Evolutionary conservation across 2,329 filamentous ascomycete species (phyloP).

Genomic region (Fusarium nodosum): DNA sequence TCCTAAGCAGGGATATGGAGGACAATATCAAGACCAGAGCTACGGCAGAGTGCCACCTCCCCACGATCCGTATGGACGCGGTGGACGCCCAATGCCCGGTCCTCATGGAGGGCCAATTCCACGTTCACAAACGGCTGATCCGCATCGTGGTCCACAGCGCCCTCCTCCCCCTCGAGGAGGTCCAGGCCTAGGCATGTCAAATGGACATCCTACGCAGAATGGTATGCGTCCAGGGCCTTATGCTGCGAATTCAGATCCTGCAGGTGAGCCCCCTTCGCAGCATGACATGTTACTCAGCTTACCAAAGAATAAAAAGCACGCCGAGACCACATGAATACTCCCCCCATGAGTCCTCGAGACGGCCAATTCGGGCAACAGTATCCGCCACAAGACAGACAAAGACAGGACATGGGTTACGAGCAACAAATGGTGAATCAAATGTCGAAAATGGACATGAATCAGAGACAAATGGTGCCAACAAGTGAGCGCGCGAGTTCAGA

Average conservation of each 20-base stretch:
- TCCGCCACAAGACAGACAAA: constrained; percentile 40
- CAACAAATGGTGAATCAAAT: constrained; percentile 54
- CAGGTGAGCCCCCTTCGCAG: constrained; percentile 52
- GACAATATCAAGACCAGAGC: constrained; percentile 60
- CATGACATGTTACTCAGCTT: constrained; percentile 22
- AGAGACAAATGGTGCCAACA: constrained; percentile 42
- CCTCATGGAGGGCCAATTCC: constrained; percentile 61
- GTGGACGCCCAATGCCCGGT: constrained; percentile 58
- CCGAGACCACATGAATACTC: constrained; percentile 52
- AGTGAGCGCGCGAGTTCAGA: constrained; percentile 48
- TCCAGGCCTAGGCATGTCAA: constrained; percentile 48
- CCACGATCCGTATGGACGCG: constrained; percentile 63
- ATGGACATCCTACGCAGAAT: constrained; percentile 54
- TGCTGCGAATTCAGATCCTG: constrained; percentile 59
- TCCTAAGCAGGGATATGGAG: constrained; percentile 57
- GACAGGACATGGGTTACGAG: constrained; percentile 47
- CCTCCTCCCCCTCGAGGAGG: constrained; percentile 53
- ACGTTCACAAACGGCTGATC: constrained; percentile 58
- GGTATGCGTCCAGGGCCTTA: constrained; percentile 59
- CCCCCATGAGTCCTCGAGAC: constrained; percentile 50
- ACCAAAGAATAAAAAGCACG: constrained; percentile 45
- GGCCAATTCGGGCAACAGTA: constrained; percentile 47
- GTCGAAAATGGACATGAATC: constrained; percentile 55
- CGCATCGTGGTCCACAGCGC: constrained; percentile 55
- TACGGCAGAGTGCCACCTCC: constrained; percentile 59